A percentile compares a stretch with the other conserved stretches of the same genome.
phyloP scores from a whole-genome alignment of 164 flowering plant species.

The Amborella trichopoda region DNA sequence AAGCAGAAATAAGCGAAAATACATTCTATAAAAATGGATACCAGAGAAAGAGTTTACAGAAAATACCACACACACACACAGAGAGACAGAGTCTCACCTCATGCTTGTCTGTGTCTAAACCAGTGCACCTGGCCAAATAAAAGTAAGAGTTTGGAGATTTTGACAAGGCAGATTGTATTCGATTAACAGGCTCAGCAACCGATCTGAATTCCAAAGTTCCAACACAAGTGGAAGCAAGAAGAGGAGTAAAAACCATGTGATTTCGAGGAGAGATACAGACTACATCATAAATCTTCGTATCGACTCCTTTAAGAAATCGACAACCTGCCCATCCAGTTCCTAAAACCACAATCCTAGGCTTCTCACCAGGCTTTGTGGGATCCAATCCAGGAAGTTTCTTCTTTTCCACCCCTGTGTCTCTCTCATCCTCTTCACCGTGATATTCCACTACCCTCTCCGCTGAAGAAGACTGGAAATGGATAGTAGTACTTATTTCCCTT shows the following conservation, averaged over 20 bases:
- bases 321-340: constrained; percentile 97
- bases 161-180: constrained; percentile 91
- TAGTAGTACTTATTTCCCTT: not conserved
- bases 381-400: constrained; percentile 23
- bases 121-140: constrained; percentile 63
- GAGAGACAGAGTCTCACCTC: constrained; percentile 15
- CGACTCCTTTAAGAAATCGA: constrained; percentile 72
- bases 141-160: constrained; percentile 67
- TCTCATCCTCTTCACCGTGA: not conserved
- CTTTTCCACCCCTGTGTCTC: not conserved
- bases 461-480: not conserved
- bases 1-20: too few relatives aligned
- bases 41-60: too few relatives aligned
- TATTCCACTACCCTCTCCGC: not conserved
- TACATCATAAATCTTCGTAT: constrained; percentile 65
- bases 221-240: constrained; percentile 93
- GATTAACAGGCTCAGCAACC: constrained; percentile 85
- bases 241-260: constrained; percentile 97
- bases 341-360: constrained; percentile 87
- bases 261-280: constrained; percentile 91
- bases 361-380: constrained; percentile 59
- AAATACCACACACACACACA: too few relatives aligned
- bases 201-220: constrained; percentile 96
- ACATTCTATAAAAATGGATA: too few relatives aligned
- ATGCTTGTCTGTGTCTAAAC: constrained; percentile 50